Base-by-base conservation (phyloP, 257 asterid species). In the Solanum rostratum region DNA sequence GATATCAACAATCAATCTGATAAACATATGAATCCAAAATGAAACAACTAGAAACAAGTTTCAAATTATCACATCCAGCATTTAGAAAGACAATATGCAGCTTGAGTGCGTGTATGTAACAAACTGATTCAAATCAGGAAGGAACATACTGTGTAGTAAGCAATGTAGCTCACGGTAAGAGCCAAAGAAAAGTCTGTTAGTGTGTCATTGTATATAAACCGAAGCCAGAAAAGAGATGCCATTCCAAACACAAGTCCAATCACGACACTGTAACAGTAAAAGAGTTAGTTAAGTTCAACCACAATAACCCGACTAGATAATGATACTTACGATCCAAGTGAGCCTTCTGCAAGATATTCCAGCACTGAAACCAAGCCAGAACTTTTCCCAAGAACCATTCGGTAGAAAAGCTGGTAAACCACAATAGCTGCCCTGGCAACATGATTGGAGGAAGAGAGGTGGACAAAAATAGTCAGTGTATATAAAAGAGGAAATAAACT, bases 221-320 rank as follows among this genome's bases (percentile, higher is more conserved):
- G 80, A 83, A 83, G 85, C 85, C 81, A 83, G n/a, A 83, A 50
- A 83, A 83, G 66, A 65, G 85, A 83, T 83, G 85, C 68, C 22
- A 83, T 29, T 33, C 85, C 85, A 83, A 65, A 83, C 45, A 73
- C 85, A 83, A 65, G 41, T 24, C 81, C 85, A 3, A 83, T 46
- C 33, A 71, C 2, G 43, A 83, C 66, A 49, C 85, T 83, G 80
- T n/a, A 83, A 41, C 80, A 50, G 37, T 68, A 82, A 83, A 66
- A 83, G 81, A 65, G 13, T 18, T 10, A 41, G 45, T 53, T 83
- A 12, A 83, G 85, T 33, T 22, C 19, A 46, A 54, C 46, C 27
- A 68, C 19, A 66, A 12, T 14, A 24, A 9, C 4, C 19, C 20
- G 11, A 66, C 41, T 24, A 83, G 24, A 55, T 20, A 46, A 65